Conservation (phyloP, 306 rosid genomes). For the Cyclanthera cordifolia region DNA sequence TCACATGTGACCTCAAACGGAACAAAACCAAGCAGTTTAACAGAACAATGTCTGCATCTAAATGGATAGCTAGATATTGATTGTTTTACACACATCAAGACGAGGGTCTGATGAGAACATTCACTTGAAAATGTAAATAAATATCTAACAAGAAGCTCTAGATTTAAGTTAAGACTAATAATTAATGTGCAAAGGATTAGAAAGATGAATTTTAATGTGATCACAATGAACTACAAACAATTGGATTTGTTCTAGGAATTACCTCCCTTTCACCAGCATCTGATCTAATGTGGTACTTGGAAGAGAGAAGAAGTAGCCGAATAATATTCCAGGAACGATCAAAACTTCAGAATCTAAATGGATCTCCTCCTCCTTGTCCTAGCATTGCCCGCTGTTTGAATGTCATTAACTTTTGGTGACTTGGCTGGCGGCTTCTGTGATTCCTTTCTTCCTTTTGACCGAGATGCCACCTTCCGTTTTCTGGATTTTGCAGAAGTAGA, state of each 20-base stretch:
- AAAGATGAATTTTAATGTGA: background rate
- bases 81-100: constrained; percentile 8
- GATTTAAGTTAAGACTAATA: background rate
- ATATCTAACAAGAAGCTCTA: constrained; percentile 10
- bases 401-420: constrained; percentile 21
- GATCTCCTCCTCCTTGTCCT: constrained; percentile 40
- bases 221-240: constrained; percentile 2
- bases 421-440: constrained; percentile 18
- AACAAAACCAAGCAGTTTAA: background rate
- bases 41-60: constrained; percentile 1
- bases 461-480: constrained; percentile 44
- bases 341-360: constrained; percentile 21
- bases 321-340: constrained; percentile 1
- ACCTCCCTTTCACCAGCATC: constrained; percentile 13
- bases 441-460: constrained; percentile 14
- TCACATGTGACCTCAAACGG: background rate
- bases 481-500: constrained; percentile 27
- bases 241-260: background rate
- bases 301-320: background rate
- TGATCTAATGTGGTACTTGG: background rate
- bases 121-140: constrained; percentile 9
- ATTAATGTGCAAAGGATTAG: background rate
- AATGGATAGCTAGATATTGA: background rate
- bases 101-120: background rate
- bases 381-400: constrained; percentile 21